Evolutionary conservation across 495 filamentous ascomycete genomes (phyloP).

Genomic region (Opeltia flavorubescens): DNA sequence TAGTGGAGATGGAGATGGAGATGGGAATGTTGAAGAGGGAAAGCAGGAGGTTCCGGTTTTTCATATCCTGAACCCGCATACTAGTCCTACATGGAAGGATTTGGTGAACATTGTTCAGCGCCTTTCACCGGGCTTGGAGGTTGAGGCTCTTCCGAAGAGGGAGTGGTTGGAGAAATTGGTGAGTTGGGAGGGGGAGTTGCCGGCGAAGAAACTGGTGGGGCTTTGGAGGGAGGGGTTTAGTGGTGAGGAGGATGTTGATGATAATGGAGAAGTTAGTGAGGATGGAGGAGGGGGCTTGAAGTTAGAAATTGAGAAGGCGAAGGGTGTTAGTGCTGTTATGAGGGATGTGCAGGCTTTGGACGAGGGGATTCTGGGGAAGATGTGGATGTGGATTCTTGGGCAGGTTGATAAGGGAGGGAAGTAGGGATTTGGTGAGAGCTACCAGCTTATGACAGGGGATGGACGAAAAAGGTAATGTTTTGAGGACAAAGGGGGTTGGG

Average conservation of each 20-base stretch:
- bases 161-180: constrained; percentile 27
- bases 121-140: constrained; percentile 19
- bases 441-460: not conserved
- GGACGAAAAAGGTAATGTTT: not conserved
- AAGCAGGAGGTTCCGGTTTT: constrained; percentile 20
- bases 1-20: not conserved
- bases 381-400: constrained; percentile 31
- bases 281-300: constrained; percentile 29
- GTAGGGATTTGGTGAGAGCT: not conserved
- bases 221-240: constrained; percentile 31
- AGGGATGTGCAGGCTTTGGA: constrained; percentile 22
- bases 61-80: constrained; percentile 35
- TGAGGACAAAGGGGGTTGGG: not conserved
- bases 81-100: constrained; percentile 27
- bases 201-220: constrained; percentile 28
- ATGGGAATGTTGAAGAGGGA: not conserved
- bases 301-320: constrained; percentile 24
- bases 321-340: constrained; percentile 19
- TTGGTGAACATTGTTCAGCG: constrained; percentile 30
- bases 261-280: constrained; percentile 25
- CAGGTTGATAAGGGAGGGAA: not conserved
- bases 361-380: constrained; percentile 24
- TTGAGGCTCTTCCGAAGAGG: constrained; percentile 16
- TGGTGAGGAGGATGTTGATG: not conserved
- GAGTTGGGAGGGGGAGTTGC: constrained; percentile 17